Conservation (phyloP, 176 grass and related monocot species). For the Oryza meridionalis region DNA sequence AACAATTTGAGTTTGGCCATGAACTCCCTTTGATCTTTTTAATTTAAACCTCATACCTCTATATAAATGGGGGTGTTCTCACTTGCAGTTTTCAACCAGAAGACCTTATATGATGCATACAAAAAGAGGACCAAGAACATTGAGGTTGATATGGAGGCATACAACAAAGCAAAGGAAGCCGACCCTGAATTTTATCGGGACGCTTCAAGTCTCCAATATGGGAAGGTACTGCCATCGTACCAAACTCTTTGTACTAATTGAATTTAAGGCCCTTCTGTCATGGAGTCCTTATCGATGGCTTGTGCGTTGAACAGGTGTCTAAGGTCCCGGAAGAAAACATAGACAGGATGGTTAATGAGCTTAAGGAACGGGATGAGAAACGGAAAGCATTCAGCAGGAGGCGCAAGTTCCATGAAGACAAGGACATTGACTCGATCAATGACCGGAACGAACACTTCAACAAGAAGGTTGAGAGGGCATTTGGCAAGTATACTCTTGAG, state of each 20-base stretch:
- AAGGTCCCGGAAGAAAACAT: conserved; percentile 77
- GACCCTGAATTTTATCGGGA: conserved; percentile 94
- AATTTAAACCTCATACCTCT: not conserved
- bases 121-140: conserved; percentile 93
- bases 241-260: not conserved
- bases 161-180: conserved; percentile 84
- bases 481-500: conserved; percentile 95
- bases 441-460: conserved; percentile 98
- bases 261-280: not conserved
- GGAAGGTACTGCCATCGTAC: conserved; percentile 48
- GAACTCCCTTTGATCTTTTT: not conserved
- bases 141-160: conserved; percentile 82
- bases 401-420: conserved; percentile 91
- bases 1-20: not conserved
- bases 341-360: conserved; percentile 84
- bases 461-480: conserved; percentile 96
- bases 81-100: conserved; percentile 88
- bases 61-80: conserved; percentile 4
- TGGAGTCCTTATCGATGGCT: not conserved
- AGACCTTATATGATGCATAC: conserved; percentile 88
- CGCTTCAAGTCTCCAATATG: conserved; percentile 94
- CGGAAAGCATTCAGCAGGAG: conserved; percentile 83
- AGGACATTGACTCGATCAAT: conserved; percentile 93
- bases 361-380: conserved; percentile 68
- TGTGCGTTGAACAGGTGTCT: conserved; percentile 35